Conservation (phyloP, 2,329 filamentous ascomycete species). For the Ceratocystis alfenasii region DNA sequence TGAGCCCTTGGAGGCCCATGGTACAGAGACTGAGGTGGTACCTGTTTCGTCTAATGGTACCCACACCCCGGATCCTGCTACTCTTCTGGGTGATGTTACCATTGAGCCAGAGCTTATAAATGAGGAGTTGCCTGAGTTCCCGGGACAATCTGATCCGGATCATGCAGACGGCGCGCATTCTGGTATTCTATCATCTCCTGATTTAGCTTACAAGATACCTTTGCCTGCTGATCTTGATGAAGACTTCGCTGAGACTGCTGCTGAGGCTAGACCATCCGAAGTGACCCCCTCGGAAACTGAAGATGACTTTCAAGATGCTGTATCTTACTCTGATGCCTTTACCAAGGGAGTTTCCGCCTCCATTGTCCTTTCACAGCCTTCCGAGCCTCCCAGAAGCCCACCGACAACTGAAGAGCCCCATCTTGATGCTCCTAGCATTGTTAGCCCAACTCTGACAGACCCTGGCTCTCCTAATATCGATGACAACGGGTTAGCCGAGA, state of each 20-base stretch:
- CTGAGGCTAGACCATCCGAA: not conserved
- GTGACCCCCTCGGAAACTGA: not conserved
- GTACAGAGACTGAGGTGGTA: not conserved
- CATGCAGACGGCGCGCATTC: not conserved
- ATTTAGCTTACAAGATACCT: not conserved
- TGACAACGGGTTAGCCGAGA: not conserved
- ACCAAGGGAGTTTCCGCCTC: not conserved
- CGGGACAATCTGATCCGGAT: not conserved
- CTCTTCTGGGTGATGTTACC: too few relatives aligned
- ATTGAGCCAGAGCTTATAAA: not conserved
- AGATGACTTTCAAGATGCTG: not conserved
- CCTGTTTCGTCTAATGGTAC: not conserved
- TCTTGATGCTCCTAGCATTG: too few relatives aligned
- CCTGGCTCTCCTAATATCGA: not conserved
- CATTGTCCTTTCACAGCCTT: not conserved
- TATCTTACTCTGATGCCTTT: not conserved
- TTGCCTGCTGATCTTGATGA: constrained; percentile 7
- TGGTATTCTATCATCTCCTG: not conserved
- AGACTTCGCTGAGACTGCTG: not conserved
- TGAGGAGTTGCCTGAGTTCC: not conserved
- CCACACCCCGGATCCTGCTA: not conserved
- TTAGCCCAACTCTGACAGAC: not conserved
- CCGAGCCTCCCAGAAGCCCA: not conserved
- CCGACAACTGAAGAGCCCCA: too few relatives aligned
- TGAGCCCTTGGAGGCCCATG: not conserved